phyloP scores from a whole-genome alignment of 2,329 filamentous ascomycete genomes.

The Aureobasidium sp. region DNA sequence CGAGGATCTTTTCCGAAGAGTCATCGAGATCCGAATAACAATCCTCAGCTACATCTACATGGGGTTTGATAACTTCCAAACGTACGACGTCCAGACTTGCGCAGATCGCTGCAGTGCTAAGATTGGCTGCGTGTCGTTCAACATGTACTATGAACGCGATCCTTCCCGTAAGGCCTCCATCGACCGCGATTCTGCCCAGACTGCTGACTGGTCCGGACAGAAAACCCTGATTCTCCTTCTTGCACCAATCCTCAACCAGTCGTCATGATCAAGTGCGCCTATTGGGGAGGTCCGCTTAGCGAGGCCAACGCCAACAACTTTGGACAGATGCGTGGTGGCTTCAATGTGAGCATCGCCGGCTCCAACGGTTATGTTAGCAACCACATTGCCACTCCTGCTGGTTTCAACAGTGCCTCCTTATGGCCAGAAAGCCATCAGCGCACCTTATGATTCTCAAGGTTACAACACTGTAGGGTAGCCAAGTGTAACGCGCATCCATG shows the following conservation, averaged over 20 bases:
- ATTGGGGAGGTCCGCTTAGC: constrained; percentile 4
- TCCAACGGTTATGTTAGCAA: not conserved
- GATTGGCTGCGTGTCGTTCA: constrained; percentile 26
- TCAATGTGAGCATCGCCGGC: not conserved
- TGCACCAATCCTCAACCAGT: constrained; percentile 30
- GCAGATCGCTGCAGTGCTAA: constrained; percentile 23
- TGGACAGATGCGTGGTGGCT: not conserved
- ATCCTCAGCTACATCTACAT: not conserved
- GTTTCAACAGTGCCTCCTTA: constrained; percentile 19
- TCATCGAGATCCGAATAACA: not conserved
- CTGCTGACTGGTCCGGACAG: too few relatives aligned
- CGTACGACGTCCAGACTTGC: constrained; percentile 16
- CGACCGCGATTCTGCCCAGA: too few relatives aligned
- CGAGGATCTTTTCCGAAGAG: not conserved
- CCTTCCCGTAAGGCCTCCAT: constrained; percentile 18
- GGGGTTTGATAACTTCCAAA: not conserved
- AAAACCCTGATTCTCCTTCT: too few relatives aligned
- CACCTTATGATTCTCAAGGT: constrained; percentile 15
- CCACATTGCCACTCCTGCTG: constrained; percentile 10
- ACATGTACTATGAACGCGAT: constrained; percentile 30
- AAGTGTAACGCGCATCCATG: too few relatives aligned
- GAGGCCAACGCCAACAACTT: not conserved
- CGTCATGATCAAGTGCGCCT: constrained; percentile 28
- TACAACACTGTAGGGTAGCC: constrained; percentile 15
- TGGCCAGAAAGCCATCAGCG: constrained; percentile 11